phyloP scores from a whole-genome alignment of 345 rosid species.

The Eucalyptus pumila region DNA sequence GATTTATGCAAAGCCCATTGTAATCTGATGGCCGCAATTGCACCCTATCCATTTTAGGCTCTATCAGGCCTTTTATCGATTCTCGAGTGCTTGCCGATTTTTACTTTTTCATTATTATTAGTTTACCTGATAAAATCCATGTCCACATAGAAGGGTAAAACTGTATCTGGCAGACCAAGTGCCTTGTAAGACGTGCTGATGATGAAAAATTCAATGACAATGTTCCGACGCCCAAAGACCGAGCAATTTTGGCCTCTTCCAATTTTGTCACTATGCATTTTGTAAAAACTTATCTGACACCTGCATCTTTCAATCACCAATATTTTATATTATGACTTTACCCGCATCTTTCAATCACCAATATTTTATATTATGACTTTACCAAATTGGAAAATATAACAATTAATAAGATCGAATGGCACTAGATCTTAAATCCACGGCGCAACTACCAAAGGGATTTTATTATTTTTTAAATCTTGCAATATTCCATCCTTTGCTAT shows the following conservation, averaged over 20 bases:
- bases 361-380: not conserved
- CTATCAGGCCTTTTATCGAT: not conserved
- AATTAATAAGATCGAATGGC: not conserved
- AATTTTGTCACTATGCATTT: not conserved
- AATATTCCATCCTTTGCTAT: not conserved
- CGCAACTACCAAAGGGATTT: not conserved
- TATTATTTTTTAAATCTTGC: not conserved
- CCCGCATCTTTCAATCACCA: not conserved
- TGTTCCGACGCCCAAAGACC: not conserved
- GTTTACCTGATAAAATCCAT: not conserved
- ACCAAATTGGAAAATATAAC: not conserved
- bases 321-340: not conserved
- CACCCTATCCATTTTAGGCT: not conserved
- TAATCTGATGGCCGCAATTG: not conserved
- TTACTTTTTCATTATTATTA: not conserved
- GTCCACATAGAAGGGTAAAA: not conserved
- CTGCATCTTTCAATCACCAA: not conserved
- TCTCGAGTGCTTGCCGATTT: not conserved
- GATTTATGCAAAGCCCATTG: not conserved
- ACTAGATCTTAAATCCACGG: not conserved
- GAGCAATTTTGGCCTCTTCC: not conserved
- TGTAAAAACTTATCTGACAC: not conserved
- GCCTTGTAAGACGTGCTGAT: not conserved
- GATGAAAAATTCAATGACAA: not conserved
- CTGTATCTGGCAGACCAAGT: not conserved